These are phyloP conservation scores for Penstemon eatonii DNA, from an alignment of 257 asterid species.

Conservation along the genomic window DNA sequence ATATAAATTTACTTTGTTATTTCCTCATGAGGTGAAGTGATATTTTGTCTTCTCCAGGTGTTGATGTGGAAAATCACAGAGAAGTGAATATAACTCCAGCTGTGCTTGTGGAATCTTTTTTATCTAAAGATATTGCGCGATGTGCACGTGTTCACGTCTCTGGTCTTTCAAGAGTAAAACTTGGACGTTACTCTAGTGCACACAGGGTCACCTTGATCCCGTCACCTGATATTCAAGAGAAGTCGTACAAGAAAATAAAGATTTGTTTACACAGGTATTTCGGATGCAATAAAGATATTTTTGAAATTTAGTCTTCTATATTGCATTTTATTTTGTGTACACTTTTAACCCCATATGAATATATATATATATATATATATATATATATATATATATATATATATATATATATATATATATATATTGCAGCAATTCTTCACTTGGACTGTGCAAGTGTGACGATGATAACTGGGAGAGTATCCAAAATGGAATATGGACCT, in stretches of 20 bases:
- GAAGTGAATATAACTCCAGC: constrained; percentile 59
- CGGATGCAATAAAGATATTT: constrained; percentile 26
- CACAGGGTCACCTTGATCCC: constrained; percentile 63
- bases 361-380: constrained; percentile 22
- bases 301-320: constrained; percentile 9
- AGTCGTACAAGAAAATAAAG: constrained; percentile 54
- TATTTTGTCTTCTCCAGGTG: constrained; percentile 39
- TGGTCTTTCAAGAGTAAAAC: constrained; percentile 68
- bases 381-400: too few relatives aligned
- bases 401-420: too few relatives aligned
- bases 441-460: constrained; percentile 66
- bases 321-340: constrained; percentile 16
- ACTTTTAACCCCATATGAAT: neutral
- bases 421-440: constrained; percentile 73
- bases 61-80: constrained; percentile 49
- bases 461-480: constrained; percentile 64
- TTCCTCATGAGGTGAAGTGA: neutral
- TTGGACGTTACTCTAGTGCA: constrained; percentile 71
- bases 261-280: constrained; percentile 72
- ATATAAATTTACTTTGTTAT: neutral
- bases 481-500: constrained; percentile 60
- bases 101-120: constrained; percentile 37
- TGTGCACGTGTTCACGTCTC: constrained; percentile 67
- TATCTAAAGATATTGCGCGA: constrained; percentile 43
- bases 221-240: constrained; percentile 63